phyloP scores from a whole-genome alignment of 208 protist genomes.

The Phytomonas francai region DNA sequence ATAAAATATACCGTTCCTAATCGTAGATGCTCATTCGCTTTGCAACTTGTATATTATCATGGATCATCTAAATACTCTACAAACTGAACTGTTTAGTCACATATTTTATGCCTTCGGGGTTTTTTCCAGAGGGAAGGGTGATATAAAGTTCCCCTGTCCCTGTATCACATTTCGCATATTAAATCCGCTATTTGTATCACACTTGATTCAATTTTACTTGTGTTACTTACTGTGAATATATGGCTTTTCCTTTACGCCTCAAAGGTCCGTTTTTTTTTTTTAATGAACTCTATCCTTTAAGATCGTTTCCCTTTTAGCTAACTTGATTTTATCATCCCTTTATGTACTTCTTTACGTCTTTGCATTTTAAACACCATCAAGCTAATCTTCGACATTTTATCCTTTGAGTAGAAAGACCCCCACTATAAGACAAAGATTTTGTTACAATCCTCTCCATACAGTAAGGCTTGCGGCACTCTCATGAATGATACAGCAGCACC shows the following conservation, averaged over 20 bases:
- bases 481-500: neutral
- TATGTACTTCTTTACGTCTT: neutral
- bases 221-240: neutral
- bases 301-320: neutral
- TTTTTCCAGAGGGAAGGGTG: too few relatives aligned
- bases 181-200: neutral
- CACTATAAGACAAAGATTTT: neutral
- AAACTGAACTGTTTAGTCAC: neutral
- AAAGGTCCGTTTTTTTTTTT: neutral
- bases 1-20: neutral
- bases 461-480: neutral
- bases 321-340: constrained; percentile 2
- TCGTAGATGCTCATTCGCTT: neutral
- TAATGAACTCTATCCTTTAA: neutral
- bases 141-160: neutral
- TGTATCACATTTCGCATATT: neutral
- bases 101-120: too few relatives aligned
- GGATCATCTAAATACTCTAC: neutral
- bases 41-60: neutral
- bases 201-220: neutral
- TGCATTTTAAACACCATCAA: neutral
- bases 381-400: neutral
- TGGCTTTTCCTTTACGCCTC: neutral
- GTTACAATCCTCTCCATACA: neutral
- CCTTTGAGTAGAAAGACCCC: neutral